Evolutionary conservation across 257 asterid genomes (phyloP), one percentile per base, ranked within the genome.

Genomic region (Nicotiana obtusifolia): DNA sequence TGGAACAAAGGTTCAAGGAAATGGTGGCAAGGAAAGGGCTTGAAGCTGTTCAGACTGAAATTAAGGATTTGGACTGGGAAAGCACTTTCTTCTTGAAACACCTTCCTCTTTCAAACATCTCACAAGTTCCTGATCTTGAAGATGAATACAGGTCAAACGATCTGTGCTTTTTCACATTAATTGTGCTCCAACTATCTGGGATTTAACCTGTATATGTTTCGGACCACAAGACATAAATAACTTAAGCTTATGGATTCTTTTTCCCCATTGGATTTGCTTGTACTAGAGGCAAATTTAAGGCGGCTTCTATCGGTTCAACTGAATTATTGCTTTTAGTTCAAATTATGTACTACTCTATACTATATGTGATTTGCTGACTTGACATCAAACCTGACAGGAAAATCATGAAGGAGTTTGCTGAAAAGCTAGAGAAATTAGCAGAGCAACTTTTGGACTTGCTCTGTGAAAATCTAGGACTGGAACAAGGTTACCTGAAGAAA

Each of bases 381-480:
- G 7, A 15, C 62, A 49, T 49, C 5, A 24, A 73, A 49, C 44
- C 54, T 57, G 61, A 71, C 91, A 92, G 97, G 91, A 88, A 87
- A 62, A 83, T 83, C 6, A 90, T 92, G 95, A 92, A 83, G 89
- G 94, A 90, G 54, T 92, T 92, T 86, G 95, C 93, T 2, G 28
- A 35, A 64, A 71, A 89, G 37, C 84, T 92, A 5, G 97, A 92
- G 89, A 89, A 89, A 78, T 83, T 91, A 24, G 97, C 97, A 0
- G 97, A 92, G 85, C 57, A 81, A 10, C 89, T 92, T 24, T 84
- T 92, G 80, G 97, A 92, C 78, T 88, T 91, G 89, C 64, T 92
- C 0, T 92, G 95, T 62, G 97, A 92, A 84, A 92, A 92, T 59
- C 97, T 92, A 82, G 97, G 97, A 19, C 85, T 92, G n/a, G 97